Evolutionary conservation across 1,139 yeast genomes (phyloP).

Genomic region (Pichia sp.): DNA sequence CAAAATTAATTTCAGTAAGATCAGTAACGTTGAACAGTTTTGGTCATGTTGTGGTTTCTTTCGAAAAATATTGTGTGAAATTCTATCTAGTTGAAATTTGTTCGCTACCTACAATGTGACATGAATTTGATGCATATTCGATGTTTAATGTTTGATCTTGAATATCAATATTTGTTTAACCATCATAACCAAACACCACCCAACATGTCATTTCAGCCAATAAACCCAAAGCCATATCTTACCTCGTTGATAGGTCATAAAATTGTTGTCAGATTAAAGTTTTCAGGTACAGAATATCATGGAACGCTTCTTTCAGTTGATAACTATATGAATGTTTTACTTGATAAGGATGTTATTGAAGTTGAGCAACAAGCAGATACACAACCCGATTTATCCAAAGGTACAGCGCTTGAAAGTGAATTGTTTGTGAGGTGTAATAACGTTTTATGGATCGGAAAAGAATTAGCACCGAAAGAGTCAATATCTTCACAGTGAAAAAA

Average conservation of each 20-base stretch:
- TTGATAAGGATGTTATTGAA: conserved; percentile 40
- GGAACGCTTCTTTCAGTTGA: conserved; percentile 82
- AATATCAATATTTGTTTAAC: not conserved
- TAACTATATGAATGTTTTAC: conserved; percentile 85
- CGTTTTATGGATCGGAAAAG: conserved; percentile 57
- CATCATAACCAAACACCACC: not conserved
- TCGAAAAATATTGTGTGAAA: too few species aligned
- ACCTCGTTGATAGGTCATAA: conserved; percentile 62
- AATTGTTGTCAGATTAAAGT: conserved; percentile 83
- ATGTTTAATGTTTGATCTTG: not conserved
- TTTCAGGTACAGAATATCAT: conserved; percentile 86
- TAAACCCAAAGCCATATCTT: conserved; percentile 88
- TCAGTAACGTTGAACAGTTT: too few species aligned
- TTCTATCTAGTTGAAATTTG: not conserved
- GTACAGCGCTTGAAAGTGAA: conserved; percentile 36
- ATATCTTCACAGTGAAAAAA: not conserved
- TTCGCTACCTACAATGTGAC: not conserved
- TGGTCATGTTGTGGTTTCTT: too few species aligned
- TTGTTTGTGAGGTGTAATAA: conserved; percentile 81
- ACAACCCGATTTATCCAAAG: conserved; percentile 9
- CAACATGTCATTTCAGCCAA: conserved; percentile 49
- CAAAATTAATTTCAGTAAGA: not conserved
- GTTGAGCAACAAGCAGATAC: conserved; percentile 14
- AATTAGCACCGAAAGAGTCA: conserved; percentile 2
- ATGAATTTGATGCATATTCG: not conserved